Conservation (phyloP, 208 protist species). For the Trypanosomatidae sp. region DNA sequence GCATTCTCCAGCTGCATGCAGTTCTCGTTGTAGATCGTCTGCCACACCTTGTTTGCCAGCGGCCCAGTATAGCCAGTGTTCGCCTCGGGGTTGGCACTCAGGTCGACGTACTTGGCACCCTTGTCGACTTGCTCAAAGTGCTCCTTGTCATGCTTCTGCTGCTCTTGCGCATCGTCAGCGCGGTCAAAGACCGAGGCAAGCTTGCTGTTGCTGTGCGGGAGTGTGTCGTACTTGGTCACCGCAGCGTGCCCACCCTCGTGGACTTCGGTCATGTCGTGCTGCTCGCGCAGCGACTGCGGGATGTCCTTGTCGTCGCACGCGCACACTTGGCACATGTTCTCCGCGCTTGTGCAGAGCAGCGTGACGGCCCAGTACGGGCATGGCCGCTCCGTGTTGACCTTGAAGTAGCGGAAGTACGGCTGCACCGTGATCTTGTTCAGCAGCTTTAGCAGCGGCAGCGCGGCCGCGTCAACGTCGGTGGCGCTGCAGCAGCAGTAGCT, state of each 20-base stretch:
- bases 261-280: conserved; percentile 72
- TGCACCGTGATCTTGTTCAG: conserved; percentile 60
- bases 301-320: conserved; percentile 63
- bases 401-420: conserved; percentile 85
- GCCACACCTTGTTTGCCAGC: conserved; percentile 59
- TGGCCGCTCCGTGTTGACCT: conserved; percentile 62
- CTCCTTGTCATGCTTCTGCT: neutral
- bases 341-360: conserved; percentile 54
- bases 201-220: too few species aligned
- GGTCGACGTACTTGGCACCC: conserved; percentile 59
- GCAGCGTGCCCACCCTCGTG: neutral
- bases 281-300: conserved; percentile 36
- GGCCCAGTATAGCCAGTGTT: conserved; percentile 82
- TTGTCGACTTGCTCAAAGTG: conserved; percentile 28
- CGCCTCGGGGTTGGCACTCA: conserved; percentile 66
- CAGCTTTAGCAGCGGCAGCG: conserved; percentile 17
- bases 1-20: conserved; percentile 21
- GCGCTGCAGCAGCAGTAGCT: conserved; percentile 52
- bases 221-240: too few species aligned
- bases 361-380: conserved; percentile 83
- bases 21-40: conserved; percentile 79
- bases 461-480: conserved; percentile 22
- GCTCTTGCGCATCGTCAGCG: too few species aligned
- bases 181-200: too few species aligned
- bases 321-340: conserved; percentile 74